A percentile compares a stretch with the other conserved stretches of the same genome.
Conservation (phyloP, 179 eudicot genomes). For the Beta corolliflora region DNA sequence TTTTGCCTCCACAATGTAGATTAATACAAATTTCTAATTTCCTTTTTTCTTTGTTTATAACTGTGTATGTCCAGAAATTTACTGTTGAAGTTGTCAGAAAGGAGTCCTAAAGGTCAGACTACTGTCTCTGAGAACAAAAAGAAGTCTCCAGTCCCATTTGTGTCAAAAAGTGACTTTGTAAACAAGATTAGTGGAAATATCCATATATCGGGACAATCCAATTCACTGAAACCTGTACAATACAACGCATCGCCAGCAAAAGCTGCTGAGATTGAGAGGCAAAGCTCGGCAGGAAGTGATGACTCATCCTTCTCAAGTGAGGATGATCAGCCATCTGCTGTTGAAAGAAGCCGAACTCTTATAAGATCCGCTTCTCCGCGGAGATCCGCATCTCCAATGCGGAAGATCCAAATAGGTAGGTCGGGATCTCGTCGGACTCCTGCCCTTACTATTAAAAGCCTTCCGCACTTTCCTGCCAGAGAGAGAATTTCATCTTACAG, state of each 20-base stretch:
- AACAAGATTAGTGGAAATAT: conserved; percentile 34
- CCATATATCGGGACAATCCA: conserved; percentile 28
- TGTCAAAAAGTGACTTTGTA: conserved; percentile 36
- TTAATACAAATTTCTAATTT: not conserved
- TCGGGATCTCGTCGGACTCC: conserved; percentile 82
- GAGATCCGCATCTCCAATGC: conserved; percentile 98
- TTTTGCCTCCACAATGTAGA: not conserved
- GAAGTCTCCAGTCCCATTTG: conserved; percentile 25
- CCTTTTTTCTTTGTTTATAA: conserved; percentile 1
- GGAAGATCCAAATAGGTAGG: conserved; percentile 91
- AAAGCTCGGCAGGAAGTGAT: conserved; percentile 64
- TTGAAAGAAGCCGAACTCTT: conserved; percentile 82
- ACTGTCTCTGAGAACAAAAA: conserved; percentile 29
- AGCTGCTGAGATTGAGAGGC: conserved; percentile 84
- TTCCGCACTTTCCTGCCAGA: conserved; percentile 64
- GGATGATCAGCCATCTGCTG: conserved; percentile 65
- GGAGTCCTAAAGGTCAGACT: conserved; percentile 33
- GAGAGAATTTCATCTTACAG: conserved; percentile 53
- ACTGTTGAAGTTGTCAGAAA: conserved; percentile 52
- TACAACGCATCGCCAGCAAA: conserved; percentile 91
- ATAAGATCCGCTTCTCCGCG: conserved; percentile 88
- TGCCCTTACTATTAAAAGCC: conserved; percentile 78
- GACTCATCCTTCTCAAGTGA: conserved; percentile 68
- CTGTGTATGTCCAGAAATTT: conserved; percentile 49
- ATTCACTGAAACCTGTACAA: conserved; percentile 48